These are phyloP conservation scores for Cydonia oblonga DNA, from an alignment of 331 rosid species.

Conservation along the genomic window DNA sequence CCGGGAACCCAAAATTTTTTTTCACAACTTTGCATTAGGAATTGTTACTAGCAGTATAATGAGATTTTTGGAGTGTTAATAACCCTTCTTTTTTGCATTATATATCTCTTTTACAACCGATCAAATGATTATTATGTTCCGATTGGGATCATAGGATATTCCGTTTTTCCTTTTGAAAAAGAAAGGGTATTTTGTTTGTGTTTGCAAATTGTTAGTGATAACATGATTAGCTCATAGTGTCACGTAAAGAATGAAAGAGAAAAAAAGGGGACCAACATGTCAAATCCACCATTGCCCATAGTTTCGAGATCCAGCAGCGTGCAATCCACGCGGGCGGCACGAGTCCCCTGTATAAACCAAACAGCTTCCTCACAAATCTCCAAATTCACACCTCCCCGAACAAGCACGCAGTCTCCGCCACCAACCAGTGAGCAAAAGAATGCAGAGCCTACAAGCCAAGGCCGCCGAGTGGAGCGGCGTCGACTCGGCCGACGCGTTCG, in stretches of 20 bases:
- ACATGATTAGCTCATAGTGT: constrained; percentile 9
- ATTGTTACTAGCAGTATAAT: too few species aligned
- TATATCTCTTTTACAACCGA: too few species aligned
- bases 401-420: neutral
- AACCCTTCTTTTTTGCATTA: too few species aligned
- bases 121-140: too few species aligned
- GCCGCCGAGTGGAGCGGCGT: constrained; percentile 77
- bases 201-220: neutral
- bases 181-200: too few species aligned
- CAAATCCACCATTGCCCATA: neutral
- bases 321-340: constrained; percentile 20
- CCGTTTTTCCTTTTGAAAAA: too few species aligned
- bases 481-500: constrained; percentile 41
- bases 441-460: constrained; percentile 58
- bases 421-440: neutral
- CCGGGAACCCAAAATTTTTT: too few species aligned
- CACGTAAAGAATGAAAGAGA: neutral
- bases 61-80: too few species aligned
- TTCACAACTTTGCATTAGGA: too few species aligned
- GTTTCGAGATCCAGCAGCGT: neutral
- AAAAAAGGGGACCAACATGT: neutral
- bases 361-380: too few species aligned
- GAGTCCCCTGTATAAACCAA: neutral
- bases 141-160: too few species aligned
- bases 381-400: too few species aligned